Base-by-base conservation (phyloP, 495 filamentous ascomycete species). In the Penicillium arizonense region DNA sequence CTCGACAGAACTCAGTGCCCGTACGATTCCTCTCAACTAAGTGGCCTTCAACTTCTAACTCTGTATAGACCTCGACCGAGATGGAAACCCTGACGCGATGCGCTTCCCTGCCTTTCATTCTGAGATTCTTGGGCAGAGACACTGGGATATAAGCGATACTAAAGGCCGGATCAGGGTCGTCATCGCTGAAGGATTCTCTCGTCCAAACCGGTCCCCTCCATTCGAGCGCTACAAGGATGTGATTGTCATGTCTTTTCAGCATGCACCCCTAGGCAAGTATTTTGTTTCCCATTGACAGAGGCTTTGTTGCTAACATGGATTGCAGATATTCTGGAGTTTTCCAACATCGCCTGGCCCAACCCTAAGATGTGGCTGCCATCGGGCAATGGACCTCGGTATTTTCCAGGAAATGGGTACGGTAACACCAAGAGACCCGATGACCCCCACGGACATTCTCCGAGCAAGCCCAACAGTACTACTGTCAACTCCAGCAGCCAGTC, bases 291-390 rank as follows among this genome's bases (percentile, higher is more conserved):
- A 44, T 44, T 14, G 3, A 21, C n/a, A 33, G 2, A 2, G 8
- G 7, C 2, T 30, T 9, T 26, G n/a, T 47, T 16, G 24, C 53
- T 61, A n/a, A 70, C 44, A 35, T 28, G n/a, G 34, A 32, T 32
- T 4, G 4, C 54, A 85, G 89, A 88, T 36, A 75, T 91, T 10
- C 75, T 94, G n/a, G 88, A 93, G 62, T 78, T 70, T 47, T 86
- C 83, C 32, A 79, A 77, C n/a, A 90, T 94, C 59, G 88, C 89
- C 13, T 94, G 88, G 88, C 89, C 89, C 2, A 91, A 89, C 67
- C 77, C 80, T 40, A 65, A 67, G 16, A 90, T 91, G 87, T 91
- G 84, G 86, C 80, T 81, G 18, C 56, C 70, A 23, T 59, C 68
- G 7, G 70, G 73, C 18, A 66, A 68, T 35, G 64, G 67, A 14